Evolutionary conservation across 2,329 filamentous ascomycete genomes (phyloP).

Genomic region (Monilinia vaccinii-corymbosi): DNA sequence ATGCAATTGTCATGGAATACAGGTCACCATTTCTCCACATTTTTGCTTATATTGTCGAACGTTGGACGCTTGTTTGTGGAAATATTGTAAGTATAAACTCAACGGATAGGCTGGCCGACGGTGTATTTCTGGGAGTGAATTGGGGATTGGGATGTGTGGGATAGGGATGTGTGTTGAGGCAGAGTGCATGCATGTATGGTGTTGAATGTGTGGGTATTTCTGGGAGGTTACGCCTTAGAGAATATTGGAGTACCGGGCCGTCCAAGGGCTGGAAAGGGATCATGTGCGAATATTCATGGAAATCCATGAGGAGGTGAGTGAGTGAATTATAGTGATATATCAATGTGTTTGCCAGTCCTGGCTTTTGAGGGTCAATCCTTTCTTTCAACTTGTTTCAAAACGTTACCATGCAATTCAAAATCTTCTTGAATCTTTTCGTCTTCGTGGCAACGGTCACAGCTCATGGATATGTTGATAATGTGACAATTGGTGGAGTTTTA

Average conservation of each 20-base stretch:
- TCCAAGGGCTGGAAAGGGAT: background rate
- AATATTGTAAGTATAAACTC: background rate
- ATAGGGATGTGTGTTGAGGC: background rate
- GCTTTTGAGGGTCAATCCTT: background rate
- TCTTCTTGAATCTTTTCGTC: constrained; percentile 11
- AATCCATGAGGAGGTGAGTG: too few relatives aligned
- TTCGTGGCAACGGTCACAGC: constrained; percentile 13
- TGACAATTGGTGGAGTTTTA: constrained; percentile 19
- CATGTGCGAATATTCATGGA: background rate
- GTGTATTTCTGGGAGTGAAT: background rate
- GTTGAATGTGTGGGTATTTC: background rate
- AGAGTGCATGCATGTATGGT: background rate
- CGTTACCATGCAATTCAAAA: background rate
- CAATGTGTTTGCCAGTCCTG: background rate
- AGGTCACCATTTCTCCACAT: too few relatives aligned
- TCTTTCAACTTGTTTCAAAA: background rate
- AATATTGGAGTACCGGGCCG: background rate
- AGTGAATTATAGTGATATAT: background rate
- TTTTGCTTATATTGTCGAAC: background rate
- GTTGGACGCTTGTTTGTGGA: background rate
- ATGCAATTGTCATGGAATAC: background rate
- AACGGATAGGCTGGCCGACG: constrained; percentile 6
- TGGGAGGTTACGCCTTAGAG: background rate
- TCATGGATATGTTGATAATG: constrained; percentile 20
- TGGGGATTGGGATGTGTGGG: background rate